Percentiles rank a stretch among this genome's conserved stretches.
Conservation (phyloP, 148 eudicot genomes). For the Dysphania ambrosioides region DNA sequence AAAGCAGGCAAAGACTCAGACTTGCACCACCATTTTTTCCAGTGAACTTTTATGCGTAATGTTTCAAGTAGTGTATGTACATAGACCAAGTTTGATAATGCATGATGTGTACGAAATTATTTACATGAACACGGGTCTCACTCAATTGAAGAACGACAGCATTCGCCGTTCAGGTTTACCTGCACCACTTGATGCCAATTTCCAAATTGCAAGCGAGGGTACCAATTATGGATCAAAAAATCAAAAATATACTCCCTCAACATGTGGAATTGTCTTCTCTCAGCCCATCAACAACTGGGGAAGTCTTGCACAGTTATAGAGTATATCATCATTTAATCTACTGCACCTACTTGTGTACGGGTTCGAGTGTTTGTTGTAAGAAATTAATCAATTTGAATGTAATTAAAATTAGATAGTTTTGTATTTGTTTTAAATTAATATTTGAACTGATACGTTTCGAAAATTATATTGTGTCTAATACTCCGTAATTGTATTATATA, state of each 20-base stretch:
- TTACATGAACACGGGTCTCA: background rate
- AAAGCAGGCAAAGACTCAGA: background rate
- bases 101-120: no score
- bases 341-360: background rate
- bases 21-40: no score
- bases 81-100: no score
- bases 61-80: no score
- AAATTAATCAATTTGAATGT: no score
- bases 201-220: background rate
- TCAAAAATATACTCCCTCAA: background rate
- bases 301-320: background rate
- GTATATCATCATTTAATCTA: background rate
- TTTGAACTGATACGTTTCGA: no score
- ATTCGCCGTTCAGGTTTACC: background rate
- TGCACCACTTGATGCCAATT: slow-evolving; percentile 3
- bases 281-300: slow-evolving; percentile 5
- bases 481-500: no score
- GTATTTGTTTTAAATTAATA: no score
- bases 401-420: no score
- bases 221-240: background rate
- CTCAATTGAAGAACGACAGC: background rate
- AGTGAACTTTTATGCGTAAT: no score
- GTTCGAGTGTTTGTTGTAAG: background rate
- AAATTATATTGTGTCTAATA: no score
- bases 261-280: slow-evolving; percentile 8